Base-by-base conservation (phyloP, 352 stramenopile species). In the Blastocystis sp. region DNA sequence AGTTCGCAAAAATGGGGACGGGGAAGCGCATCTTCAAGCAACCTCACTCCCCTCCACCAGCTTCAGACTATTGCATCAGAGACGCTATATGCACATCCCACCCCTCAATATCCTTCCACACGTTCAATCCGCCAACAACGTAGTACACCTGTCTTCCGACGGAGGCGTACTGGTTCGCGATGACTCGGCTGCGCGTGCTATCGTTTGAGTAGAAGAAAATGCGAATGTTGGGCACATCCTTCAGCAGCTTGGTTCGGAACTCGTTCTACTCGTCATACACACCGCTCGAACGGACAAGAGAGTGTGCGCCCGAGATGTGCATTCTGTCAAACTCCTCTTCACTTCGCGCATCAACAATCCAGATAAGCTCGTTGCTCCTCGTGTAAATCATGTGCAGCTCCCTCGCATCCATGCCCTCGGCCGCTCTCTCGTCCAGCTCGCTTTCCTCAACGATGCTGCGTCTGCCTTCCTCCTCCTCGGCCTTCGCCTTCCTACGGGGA, bases 121-220 rank as follows among this genome's bases (percentile, higher is more conserved):
- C 74, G 34, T 54, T 52, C 52, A 84, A n/a, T 11, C 74, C 74
- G 42, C 74, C 74, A 43, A 59, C 54, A 1, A 84, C 24, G 52
- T 84, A 84, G 54, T 68, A 68, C 2, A 54, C 74, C 38, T 84
- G 42, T 2, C 68, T 69, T 21, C 74, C 74, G 24, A 17, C 1
- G 17, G 21, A 59, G 2, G 74, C 74, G 66, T 84, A 84, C 45
- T 70, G 28, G 38, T 66, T 52, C 24, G 74, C 74, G 2, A 52
- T 34, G 28, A 69, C 57, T 28, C 59, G 1, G 28, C 74, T 84
- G 65, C 74, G 48, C 14, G 24, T 45, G 24, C 69, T 68, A 19
- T 84, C 38, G 45, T 84, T 84, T 14, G 74, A 84, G 28, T 69
- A 84, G 74, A 84, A 84, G 48, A 84, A 84, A 3, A 84, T 59